Evolutionary conservation across 164 flowering plant species (phyloP).

Genomic region (Vitis labrusca): DNA sequence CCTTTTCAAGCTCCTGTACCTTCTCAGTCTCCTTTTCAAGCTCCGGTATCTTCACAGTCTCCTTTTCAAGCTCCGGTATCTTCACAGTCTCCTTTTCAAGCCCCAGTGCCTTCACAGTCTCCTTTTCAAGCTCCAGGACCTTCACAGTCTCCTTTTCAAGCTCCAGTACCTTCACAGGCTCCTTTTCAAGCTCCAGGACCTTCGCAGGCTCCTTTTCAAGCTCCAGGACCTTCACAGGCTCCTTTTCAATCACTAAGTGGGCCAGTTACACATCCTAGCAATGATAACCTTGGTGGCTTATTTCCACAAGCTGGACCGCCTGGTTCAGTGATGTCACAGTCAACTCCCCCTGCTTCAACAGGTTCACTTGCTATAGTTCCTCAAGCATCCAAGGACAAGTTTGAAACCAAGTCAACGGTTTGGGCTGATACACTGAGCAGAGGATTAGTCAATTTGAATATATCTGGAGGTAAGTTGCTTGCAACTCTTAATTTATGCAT

Average conservation of each 20-base stretch:
- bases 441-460: conserved; percentile 88
- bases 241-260: conserved; percentile 22
- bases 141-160: conserved; percentile 20
- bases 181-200: conserved; percentile 24
- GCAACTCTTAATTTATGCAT: neutral
- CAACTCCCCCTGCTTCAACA: conserved; percentile 27
- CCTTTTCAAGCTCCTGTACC: conserved; percentile 26
- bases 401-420: conserved; percentile 88
- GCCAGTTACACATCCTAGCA: conserved; percentile 21
- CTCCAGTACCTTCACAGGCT: conserved; percentile 26
- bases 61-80: conserved; percentile 17
- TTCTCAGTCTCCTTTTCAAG: conserved; percentile 9
- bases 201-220: conserved; percentile 8
- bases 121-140: conserved; percentile 18
- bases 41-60: conserved; percentile 1
- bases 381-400: conserved; percentile 68
- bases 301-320: conserved; percentile 31
- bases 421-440: conserved; percentile 97
- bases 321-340: conserved; percentile 28
- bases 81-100: conserved; percentile 10
- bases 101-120: conserved; percentile 19
- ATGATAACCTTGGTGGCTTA: conserved; percentile 28
- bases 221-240: conserved; percentile 22
- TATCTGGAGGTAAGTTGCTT: conserved; percentile 89
- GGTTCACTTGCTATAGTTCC: conserved; percentile 45